Evolutionary conservation across 1,284 basidiomycete genomes (phyloP).

Genomic region (Apiotrichum domesticum): DNA sequence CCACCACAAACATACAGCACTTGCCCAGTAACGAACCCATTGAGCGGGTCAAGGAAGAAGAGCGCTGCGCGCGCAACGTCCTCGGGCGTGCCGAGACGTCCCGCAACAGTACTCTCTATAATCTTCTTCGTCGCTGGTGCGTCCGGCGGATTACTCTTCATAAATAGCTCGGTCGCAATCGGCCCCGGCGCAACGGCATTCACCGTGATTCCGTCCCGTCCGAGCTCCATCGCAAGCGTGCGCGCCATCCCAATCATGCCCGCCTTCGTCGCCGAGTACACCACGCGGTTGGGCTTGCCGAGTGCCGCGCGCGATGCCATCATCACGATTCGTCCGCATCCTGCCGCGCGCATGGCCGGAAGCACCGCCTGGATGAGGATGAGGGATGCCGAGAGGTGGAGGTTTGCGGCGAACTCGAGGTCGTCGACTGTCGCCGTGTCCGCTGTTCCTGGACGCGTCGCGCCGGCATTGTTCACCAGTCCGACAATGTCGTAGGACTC

Average conservation of each 20-base stretch:
- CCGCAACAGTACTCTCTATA: conserved; percentile 80
- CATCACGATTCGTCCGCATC: conserved; percentile 15
- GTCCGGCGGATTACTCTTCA: conserved; percentile 44
- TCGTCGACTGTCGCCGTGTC: conserved; percentile 16
- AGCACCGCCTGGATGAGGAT: conserved; percentile 4
- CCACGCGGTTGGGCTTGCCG: conserved; percentile 60
- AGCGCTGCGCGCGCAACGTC: conserved; percentile 79
- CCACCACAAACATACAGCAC: conserved; percentile 16
- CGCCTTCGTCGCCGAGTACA: conserved; percentile 81
- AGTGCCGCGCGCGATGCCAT: conserved; percentile 12
- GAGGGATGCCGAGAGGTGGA: conserved; percentile 53
- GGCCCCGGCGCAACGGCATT: conserved; percentile 85
- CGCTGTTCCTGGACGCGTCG: conserved; percentile 17
- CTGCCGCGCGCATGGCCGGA: conserved; percentile 6
- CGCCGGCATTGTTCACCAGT: conserved; percentile 19
- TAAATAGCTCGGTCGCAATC: conserved; percentile 67
- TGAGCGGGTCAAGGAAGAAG: conserved; percentile 62
- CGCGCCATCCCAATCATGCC: conserved; percentile 70
- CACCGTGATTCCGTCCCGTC: conserved; percentile 76
- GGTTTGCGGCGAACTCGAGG: conserved; percentile 64
- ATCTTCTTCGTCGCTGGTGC: conserved; percentile 63
- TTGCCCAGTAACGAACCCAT: conserved; percentile 12
- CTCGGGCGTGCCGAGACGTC: conserved; percentile 78
- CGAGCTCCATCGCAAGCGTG: conserved; percentile 59
- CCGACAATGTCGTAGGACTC: conserved; percentile 5